Conservation (phyloP, 169 alveolate species). For the Neospora caninum region DNA sequence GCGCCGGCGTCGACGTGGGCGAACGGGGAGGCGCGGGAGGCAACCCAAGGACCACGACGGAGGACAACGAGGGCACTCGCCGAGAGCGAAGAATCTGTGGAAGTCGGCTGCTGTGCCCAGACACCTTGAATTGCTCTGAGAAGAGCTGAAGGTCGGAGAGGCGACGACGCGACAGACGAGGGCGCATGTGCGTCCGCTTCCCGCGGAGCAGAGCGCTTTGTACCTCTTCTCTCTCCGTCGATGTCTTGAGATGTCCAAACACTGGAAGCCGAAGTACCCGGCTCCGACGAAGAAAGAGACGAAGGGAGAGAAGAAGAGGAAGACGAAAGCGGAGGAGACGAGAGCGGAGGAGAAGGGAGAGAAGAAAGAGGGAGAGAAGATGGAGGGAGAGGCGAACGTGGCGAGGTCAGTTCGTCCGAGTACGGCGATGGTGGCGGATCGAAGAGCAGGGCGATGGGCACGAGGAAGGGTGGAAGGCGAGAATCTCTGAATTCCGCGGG, state of each 20-base stretch:
- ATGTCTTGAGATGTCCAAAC: background rate
- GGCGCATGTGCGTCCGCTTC: no score
- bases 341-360: background rate
- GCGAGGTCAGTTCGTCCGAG: background rate
- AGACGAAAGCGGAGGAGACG: background rate
- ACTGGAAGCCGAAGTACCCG: background rate
- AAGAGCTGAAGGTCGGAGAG: background rate
- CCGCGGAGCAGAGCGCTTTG: no score
- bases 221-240: no score
- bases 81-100: background rate
- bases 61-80: background rate
- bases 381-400: background rate
- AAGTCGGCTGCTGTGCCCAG: background rate
- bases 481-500: background rate
- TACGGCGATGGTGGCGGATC: constrained; percentile 1
- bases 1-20: background rate
- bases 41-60: background rate
- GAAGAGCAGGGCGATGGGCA: background rate
- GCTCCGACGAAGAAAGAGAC: background rate
- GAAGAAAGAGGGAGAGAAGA: background rate
- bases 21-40: background rate
- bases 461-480: constrained; percentile 28
- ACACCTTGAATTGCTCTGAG: background rate
- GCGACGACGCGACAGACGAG: no score
- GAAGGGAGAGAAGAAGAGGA: background rate